phyloP scores from a whole-genome alignment of 345 rosid genomes.

The Acer saccharum region DNA sequence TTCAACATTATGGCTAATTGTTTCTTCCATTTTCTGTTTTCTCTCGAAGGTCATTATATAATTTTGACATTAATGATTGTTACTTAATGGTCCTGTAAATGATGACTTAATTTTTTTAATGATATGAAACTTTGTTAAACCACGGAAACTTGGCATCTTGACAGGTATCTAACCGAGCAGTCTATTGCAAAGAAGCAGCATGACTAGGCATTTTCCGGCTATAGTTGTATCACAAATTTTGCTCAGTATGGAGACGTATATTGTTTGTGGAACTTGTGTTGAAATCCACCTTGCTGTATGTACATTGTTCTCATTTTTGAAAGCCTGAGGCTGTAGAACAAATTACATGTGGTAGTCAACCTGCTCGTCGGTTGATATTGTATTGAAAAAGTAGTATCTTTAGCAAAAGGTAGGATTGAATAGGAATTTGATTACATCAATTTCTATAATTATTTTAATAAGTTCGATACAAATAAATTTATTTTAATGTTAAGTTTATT shows the following conservation, averaged over 20 bases:
- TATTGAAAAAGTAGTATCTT: not conserved
- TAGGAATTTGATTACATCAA: not conserved
- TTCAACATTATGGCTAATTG: not conserved
- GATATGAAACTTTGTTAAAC: constrained; percentile 2
- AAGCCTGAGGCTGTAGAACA: not conserved
- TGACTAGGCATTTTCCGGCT: not conserved
- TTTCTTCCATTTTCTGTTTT: not conserved
- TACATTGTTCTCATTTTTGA: not conserved
- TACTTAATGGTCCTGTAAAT: not conserved
- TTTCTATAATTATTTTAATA: not conserved
- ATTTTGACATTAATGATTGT: not conserved
- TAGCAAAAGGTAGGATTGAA: not conserved
- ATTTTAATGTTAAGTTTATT: too few species aligned
- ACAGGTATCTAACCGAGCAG: constrained; percentile 50
- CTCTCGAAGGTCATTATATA: not conserved
- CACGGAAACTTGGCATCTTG: constrained; percentile 7
- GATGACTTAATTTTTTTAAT: not conserved
- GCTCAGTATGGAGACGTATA: not conserved
- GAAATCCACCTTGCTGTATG: not conserved
- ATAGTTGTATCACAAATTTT: not conserved
- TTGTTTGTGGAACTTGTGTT: not conserved
- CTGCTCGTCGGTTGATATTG: not conserved
- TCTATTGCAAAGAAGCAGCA: constrained; percentile 29
- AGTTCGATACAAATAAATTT: too few species aligned
- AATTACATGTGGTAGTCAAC: not conserved